A percentile compares a stretch with the other conserved stretches of the same genome.
These are phyloP conservation scores for Arctostaphylos glauca DNA, from an alignment of 148 eudicot genomes.

Conservation along the genomic window DNA sequence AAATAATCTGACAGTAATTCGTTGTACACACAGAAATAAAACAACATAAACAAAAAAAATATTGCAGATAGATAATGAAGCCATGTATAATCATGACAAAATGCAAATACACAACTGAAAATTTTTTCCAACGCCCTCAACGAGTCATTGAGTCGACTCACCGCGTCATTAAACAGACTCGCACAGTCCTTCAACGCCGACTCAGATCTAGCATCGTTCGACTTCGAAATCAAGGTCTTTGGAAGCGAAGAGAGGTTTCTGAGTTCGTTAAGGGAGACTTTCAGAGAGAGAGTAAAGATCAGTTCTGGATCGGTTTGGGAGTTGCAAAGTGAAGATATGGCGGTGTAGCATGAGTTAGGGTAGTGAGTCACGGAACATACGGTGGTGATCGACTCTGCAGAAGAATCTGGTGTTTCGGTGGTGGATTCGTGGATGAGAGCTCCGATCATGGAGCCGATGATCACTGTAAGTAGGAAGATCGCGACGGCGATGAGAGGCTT, in stretches of 20 bases:
- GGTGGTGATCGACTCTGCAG: slow-evolving; percentile 27
- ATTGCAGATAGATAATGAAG: neutral
- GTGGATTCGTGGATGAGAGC: slow-evolving; percentile 20
- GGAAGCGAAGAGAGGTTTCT: slow-evolving; percentile 23
- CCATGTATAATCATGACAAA: neutral
- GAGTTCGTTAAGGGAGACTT: slow-evolving; percentile 21
- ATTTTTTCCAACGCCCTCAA: slow-evolving; percentile 9
- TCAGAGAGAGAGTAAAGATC: slow-evolving; percentile 37
- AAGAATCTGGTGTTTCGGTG: slow-evolving; percentile 17
- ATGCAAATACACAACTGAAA: neutral
- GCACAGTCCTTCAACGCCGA: slow-evolving; percentile 45
- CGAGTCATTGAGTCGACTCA: slow-evolving; percentile 36
- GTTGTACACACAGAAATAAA: neutral
- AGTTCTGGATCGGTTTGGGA: slow-evolving; percentile 28
- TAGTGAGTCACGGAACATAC: slow-evolving; percentile 40
- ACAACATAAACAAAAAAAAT: neutral
- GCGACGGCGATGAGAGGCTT: slow-evolving; percentile 21
- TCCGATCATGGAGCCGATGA: slow-evolving; percentile 20
- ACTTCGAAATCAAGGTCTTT: slow-evolving; percentile 19
- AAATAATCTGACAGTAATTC: neutral
- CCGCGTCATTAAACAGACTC: slow-evolving; percentile 43
- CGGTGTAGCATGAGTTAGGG: slow-evolving; percentile 31
- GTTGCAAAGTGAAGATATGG: slow-evolving; percentile 2
- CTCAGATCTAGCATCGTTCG: slow-evolving; percentile 24
- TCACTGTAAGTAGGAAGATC: slow-evolving; percentile 22